phyloP scores from a whole-genome alignment of 352 stramenopile genomes.

The Pythium insidiosum region DNA sequence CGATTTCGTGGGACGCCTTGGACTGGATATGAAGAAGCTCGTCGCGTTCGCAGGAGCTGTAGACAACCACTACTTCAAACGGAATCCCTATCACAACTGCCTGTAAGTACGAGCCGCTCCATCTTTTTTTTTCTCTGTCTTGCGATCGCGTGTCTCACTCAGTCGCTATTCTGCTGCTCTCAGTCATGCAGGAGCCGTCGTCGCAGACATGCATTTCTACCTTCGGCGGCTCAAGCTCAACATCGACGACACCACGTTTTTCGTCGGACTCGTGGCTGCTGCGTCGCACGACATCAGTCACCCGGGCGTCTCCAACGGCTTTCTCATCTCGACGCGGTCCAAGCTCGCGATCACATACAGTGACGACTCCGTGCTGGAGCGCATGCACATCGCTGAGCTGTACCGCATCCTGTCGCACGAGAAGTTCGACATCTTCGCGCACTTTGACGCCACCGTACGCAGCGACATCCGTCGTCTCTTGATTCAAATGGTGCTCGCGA shows the following conservation, averaged over 20 bases:
- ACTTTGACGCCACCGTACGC: slow-evolving; percentile 24
- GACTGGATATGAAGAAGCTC: slow-evolving; percentile 38
- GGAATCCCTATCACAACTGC: slow-evolving; percentile 69
- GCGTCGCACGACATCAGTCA: slow-evolving; percentile 91
- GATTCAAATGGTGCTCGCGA: slow-evolving; percentile 74
- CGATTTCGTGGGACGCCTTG: slow-evolving; percentile 29
- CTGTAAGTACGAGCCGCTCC: no score
- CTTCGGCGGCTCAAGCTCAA: slow-evolving; percentile 47
- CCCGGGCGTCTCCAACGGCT: slow-evolving; percentile 87
- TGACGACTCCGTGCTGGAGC: slow-evolving; percentile 83
- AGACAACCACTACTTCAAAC: slow-evolving; percentile 53
- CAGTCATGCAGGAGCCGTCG: slow-evolving; percentile 51
- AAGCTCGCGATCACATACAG: slow-evolving; percentile 91
- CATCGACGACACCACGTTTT: slow-evolving; percentile 40
- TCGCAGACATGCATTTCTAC: slow-evolving; percentile 63
- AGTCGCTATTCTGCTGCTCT: no score
- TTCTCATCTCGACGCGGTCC: slow-evolving; percentile 82
- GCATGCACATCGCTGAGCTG: slow-evolving; percentile 63
- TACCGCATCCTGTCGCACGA: slow-evolving; percentile 57
- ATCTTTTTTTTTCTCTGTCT: no score
- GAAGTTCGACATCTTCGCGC: slow-evolving; percentile 51
- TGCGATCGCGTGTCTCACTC: no score
- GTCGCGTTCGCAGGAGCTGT: slow-evolving; percentile 32
- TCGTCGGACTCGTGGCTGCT: slow-evolving; percentile 72
- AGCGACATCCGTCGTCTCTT: slow-evolving; percentile 54